Conservation (phyloP, 306 rosid genomes). For the Prunus persica region Prunus_persica_NCBIv2 NC_034009.1:26115501-26116000, state of each 20-base stretch:
- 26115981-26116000: neutral
- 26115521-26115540: too few species aligned
- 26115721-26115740: neutral
- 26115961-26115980: neutral
- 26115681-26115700: neutral
- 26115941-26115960: neutral
- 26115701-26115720: neutral
- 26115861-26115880: neutral
- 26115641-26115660: neutral
- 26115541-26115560: neutral
- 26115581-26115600: neutral
- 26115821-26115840: neutral
- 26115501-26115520: neutral
- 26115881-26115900: neutral
- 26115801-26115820: neutral
- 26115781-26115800: neutral
- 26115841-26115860: neutral
- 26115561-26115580: neutral
- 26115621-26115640: slow-evolving; percentile 6
- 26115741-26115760: neutral
- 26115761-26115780: neutral
- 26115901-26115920: neutral
- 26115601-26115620: neutral
- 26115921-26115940: neutral
- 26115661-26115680: neutral